Conservation (phyloP, 169 alveolate genomes). For the Ichthyophthirius multifiliis region DNA sequence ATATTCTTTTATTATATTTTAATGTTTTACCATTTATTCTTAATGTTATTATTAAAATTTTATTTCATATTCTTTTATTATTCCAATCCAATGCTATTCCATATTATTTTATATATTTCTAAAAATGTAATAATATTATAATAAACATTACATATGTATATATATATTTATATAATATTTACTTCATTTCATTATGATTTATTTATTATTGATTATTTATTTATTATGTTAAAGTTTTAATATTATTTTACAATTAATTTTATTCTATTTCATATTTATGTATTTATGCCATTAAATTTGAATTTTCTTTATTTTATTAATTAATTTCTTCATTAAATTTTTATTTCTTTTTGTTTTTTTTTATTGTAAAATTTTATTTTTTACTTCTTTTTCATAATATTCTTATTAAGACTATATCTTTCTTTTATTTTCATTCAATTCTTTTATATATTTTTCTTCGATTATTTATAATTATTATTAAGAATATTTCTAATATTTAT, state of each 20-base stretch:
- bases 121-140: too few species aligned
- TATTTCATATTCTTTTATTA: neutral
- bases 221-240: neutral
- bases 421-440: neutral
- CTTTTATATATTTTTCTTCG: neutral
- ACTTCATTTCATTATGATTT: neutral
- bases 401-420: neutral
- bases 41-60: neutral
- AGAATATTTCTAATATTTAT: neutral
- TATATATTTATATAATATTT: neutral
- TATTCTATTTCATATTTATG: neutral
- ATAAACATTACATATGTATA: neutral
- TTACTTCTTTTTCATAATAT: neutral
- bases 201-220: neutral
- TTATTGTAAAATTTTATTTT: too few species aligned
- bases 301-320: neutral
- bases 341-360: too few species aligned
- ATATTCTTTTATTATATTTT: neutral
- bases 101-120: neutral
- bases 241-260: neutral
- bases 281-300: neutral
- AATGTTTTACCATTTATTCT: neutral
- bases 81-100: neutral
- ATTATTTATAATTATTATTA: neutral
- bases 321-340: neutral